Evolutionary conservation across 306 rosid genomes (phyloP), one percentile per base, ranked within the genome.

Genomic region (Casuarina glauca): DNA sequence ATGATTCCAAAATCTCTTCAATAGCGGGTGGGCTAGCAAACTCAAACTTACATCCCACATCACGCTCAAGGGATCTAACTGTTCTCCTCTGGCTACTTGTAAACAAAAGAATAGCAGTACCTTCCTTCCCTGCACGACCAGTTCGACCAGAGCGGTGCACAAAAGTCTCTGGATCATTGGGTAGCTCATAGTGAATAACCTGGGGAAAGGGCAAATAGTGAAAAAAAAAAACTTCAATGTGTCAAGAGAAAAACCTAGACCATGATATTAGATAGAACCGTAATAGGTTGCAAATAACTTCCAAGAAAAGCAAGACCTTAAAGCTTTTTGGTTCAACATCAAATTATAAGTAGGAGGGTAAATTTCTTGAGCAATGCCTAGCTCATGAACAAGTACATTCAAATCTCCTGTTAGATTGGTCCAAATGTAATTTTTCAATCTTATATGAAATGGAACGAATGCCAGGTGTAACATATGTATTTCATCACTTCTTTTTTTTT

Each of bases 111-210:
- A 96, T 81, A 53, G 98, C 94, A 82, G 75, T 78, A 78, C 99
- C 99, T 80, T 80, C 84, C 82, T 96, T 96, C 78, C 99, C 98
- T 36, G 99, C 99, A 66, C 99, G 98, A 45, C 97, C 99, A 46
- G 99, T 96, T 74, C 99, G 98, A 45, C 99, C 99, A 79, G 99
- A 96, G 72, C 99, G 99, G 75, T 96, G 99, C 41, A 96, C 98
- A 68, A 96, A 96, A 64, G 99, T 96, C 86, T 96, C 99, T 3
- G 99, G 92, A 90, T 96, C 99, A 84, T 96, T 96, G 84, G 99
- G 99, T 84, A 96, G 98, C 74, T 95, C 99, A 60, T 95, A 95
- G 87, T 95, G 99, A 80, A 95, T 95, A 80, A 95, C 20, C 99
- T 95, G 88, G 74, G 78, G 76, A 83, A 74, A 77, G 50, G 15